Evolutionary conservation across 805 yeast species (phyloP).

Genomic region (Wickerhamiella musiphila): DNA sequence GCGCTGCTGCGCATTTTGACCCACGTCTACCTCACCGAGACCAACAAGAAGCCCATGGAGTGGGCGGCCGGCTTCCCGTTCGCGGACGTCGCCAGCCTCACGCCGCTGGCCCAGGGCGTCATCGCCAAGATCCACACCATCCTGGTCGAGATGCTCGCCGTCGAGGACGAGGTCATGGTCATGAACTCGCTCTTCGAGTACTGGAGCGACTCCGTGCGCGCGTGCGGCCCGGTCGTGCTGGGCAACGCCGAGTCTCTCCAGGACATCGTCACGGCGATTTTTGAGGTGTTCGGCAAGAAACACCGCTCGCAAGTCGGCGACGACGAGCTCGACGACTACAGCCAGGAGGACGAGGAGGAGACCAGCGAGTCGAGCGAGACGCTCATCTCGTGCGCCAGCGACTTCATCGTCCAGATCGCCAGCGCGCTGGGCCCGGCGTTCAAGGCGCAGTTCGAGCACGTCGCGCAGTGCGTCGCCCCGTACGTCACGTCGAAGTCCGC

Average conservation of each 20-base stretch:
- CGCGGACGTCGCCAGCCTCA: constrained; percentile 6
- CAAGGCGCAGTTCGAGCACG: constrained; percentile 57
- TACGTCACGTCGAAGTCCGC: constrained; percentile 30
- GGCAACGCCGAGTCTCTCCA: constrained; percentile 42
- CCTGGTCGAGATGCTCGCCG: constrained; percentile 44
- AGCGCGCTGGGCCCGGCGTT: constrained; percentile 67
- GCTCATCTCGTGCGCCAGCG: constrained; percentile 69
- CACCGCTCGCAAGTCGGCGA: constrained; percentile 56
- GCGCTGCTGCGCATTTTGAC: constrained; percentile 70
- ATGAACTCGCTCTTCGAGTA: constrained; percentile 64
- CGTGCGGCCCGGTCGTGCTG: constrained; percentile 54
- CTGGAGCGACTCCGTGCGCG: constrained; percentile 46
- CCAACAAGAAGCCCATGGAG: constrained; percentile 10
- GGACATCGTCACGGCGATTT: constrained; percentile 48
- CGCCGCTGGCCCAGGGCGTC: constrained; percentile 39
- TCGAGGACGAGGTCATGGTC: constrained; percentile 73
- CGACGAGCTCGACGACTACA: constrained; percentile 28
- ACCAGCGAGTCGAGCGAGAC: constrained; percentile 42
- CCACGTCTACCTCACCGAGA: constrained; percentile 31
- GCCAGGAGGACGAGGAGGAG: constrained; percentile 38
- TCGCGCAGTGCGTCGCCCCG: constrained; percentile 40
- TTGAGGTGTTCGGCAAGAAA: constrained; percentile 59
- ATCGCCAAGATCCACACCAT: constrained; percentile 46
- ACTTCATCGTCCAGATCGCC: constrained; percentile 64
- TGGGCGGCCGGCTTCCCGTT: constrained; percentile 23